Percentiles rank a stretch among this genome's conserved stretches.
Evolutionary conservation across 768 basidiomycete genomes (phyloP).

Genomic region (Mycena albidolilacea): DNA sequence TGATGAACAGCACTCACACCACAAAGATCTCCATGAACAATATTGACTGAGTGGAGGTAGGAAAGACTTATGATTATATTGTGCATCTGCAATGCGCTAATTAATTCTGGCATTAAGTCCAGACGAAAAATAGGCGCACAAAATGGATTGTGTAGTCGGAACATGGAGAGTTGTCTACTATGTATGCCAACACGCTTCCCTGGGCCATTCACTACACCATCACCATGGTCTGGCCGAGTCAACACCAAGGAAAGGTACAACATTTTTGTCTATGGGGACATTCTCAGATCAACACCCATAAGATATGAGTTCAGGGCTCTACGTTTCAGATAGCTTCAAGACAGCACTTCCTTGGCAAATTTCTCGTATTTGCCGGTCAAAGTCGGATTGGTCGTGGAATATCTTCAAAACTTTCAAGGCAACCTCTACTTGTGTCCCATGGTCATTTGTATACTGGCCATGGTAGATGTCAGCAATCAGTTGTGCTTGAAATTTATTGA

Average conservation of each 20-base stretch:
- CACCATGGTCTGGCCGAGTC: conserved; percentile 14
- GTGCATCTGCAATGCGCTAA: too few relatives aligned
- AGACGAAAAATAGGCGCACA: background rate
- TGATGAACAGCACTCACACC: background rate
- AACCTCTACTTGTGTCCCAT: too few relatives aligned
- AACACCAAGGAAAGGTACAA: conserved; percentile 3
- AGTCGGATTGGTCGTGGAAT: background rate
- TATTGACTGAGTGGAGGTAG: conserved; percentile 8
- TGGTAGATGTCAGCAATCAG: background rate
- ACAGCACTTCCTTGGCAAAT: conserved; percentile 2
- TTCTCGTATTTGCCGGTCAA: background rate
- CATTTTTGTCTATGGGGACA: background rate
- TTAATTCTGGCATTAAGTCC: background rate
- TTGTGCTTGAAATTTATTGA: too few relatives aligned
- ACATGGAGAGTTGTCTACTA: conserved; percentile 12
- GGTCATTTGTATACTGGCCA: background rate
- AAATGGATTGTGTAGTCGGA: background rate
- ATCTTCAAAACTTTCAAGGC: too few relatives aligned
- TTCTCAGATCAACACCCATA: too few relatives aligned
- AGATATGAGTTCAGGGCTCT: too few relatives aligned
- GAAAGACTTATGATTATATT: too few relatives aligned
- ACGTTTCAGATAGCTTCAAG: background rate
- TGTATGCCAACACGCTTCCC: conserved; percentile 22
- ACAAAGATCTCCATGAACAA: background rate
- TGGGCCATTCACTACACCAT: conserved; percentile 16